Conservation (phyloP, 768 basidiomycete species). For the Pholiota molesta region DNA sequence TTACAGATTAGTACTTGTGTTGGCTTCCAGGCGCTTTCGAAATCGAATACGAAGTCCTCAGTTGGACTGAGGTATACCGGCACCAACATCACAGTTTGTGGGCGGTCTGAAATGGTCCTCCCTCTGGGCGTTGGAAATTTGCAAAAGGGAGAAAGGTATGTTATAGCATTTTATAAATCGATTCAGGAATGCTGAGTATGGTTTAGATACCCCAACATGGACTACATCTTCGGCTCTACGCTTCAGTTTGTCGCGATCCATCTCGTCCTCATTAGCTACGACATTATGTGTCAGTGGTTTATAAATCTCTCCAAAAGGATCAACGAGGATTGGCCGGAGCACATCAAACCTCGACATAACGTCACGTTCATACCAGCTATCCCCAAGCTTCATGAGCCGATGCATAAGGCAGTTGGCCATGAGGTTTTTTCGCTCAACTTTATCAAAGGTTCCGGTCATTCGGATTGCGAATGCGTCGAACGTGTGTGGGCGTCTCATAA, state of each 20-base stretch:
- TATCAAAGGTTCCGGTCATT: slow-evolving; percentile 23
- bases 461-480: slow-evolving; percentile 37
- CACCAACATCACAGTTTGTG: slow-evolving; percentile 9
- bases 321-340: background rate
- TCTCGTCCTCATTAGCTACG: slow-evolving; percentile 26
- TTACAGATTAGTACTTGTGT: slow-evolving; percentile 21
- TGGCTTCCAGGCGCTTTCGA: slow-evolving; percentile 17
- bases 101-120: slow-evolving; percentile 15
- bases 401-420: slow-evolving; percentile 26
- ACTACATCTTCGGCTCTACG: slow-evolving; percentile 15
- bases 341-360: background rate
- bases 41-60: slow-evolving; percentile 13
- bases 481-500: slow-evolving; percentile 33
- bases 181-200: background rate
- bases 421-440: slow-evolving; percentile 29
- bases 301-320: slow-evolving; percentile 10
- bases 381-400: slow-evolving; percentile 33
- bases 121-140: slow-evolving; percentile 28
- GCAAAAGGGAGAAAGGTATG: slow-evolving; percentile 34
- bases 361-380: slow-evolving; percentile 16
- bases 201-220: slow-evolving; percentile 20
- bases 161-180: background rate
- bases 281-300: slow-evolving; percentile 35
- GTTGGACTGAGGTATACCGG: slow-evolving; percentile 18
- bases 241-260: background rate